Evolutionary conservation across 2,329 filamentous ascomycete genomes (phyloP).

Genomic region (Whalleya microplaca): DNA sequence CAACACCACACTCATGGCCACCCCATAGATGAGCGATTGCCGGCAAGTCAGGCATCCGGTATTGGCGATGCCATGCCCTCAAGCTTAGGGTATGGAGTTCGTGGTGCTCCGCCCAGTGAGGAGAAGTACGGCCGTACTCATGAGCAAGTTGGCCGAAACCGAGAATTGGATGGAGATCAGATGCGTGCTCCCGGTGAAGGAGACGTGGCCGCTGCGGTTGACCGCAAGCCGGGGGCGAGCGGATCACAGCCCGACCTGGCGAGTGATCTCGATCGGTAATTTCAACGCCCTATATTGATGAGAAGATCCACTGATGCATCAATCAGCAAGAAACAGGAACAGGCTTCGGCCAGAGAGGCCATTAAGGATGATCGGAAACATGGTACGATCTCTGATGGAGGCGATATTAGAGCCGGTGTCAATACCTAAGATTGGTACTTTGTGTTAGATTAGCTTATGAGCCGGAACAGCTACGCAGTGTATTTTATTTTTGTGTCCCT

Average conservation of each 20-base stretch:
- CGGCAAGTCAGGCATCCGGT: slow-evolving; percentile 15
- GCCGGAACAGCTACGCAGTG: too few relatives aligned
- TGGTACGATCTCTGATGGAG: slow-evolving; percentile 29
- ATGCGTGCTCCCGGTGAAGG: slow-evolving; percentile 37
- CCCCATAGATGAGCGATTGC: slow-evolving; percentile 25
- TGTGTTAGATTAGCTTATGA: too few relatives aligned
- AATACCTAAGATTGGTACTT: slow-evolving; percentile 14
- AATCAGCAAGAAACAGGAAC: slow-evolving; percentile 38
- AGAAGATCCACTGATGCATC: too few relatives aligned
- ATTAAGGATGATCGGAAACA: slow-evolving; percentile 33
- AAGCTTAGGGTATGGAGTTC: slow-evolving; percentile 32
- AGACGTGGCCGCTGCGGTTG: slow-evolving; percentile 32
- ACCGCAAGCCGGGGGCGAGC: slow-evolving; percentile 32
- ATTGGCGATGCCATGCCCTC: slow-evolving; percentile 30
- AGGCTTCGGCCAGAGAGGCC: slow-evolving; percentile 27
- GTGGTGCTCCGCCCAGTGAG: slow-evolving; percentile 32
- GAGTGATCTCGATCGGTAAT: slow-evolving; percentile 36
- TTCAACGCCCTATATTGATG: too few relatives aligned
- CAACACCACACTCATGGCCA: slow-evolving; percentile 15
- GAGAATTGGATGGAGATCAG: slow-evolving; percentile 36
- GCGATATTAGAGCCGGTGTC: slow-evolving; percentile 27
- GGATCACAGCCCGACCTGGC: slow-evolving; percentile 36
- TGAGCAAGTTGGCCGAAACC: slow-evolving; percentile 27
- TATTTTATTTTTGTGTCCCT: too few relatives aligned
- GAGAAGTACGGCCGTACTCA: slow-evolving; percentile 26